phyloP scores from a whole-genome alignment of 2,329 filamentous ascomycete species.

The Apiospora hydei region DNA sequence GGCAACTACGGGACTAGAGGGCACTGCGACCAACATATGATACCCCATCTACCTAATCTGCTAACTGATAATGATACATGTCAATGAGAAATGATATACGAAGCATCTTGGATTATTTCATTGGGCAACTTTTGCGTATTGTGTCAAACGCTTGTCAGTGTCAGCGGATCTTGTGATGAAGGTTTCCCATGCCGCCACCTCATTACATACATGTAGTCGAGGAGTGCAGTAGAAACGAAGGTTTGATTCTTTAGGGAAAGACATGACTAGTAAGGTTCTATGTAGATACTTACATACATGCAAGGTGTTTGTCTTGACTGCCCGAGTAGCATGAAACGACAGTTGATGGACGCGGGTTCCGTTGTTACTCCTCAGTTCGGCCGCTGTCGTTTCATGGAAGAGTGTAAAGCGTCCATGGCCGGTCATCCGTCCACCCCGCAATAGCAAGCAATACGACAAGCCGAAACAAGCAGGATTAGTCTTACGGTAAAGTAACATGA shows the following conservation, averaged over 20 bases:
- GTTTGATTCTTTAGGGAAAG: neutral
- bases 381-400: neutral
- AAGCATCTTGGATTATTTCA: neutral
- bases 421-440: neutral
- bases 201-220: too few relatives aligned
- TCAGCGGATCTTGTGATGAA: neutral
- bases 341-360: neutral
- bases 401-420: neutral
- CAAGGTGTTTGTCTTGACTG: neutral
- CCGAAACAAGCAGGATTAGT: neutral
- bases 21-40: conserved; percentile 37
- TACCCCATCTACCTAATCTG: conserved; percentile 37
- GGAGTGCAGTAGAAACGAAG: neutral
- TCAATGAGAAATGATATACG: conserved; percentile 33
- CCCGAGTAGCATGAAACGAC: neutral
- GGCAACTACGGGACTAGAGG: conserved; percentile 12
- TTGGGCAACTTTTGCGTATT: too few relatives aligned
- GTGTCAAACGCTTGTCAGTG: neutral
- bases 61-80: conserved; percentile 36
- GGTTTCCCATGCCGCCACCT: neutral
- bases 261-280: neutral
- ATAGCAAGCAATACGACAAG: neutral
- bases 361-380: neutral
- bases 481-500: neutral
- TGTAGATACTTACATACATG: neutral